Evolutionary conservation across 2,329 filamentous ascomycete genomes (phyloP).

Genomic region (Stagonosporopsis chrysanthemi): DNA sequence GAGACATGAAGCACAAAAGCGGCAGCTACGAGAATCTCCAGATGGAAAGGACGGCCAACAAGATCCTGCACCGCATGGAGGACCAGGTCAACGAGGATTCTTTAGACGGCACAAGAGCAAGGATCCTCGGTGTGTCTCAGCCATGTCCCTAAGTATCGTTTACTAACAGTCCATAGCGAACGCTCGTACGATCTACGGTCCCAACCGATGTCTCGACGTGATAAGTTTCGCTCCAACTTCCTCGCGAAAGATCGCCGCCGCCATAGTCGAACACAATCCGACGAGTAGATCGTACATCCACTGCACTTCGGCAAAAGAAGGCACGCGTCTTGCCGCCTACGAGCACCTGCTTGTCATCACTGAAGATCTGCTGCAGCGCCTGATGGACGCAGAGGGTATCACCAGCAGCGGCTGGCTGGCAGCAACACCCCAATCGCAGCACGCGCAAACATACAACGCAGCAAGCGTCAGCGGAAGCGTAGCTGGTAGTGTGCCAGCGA

Average conservation of each 20-base stretch:
- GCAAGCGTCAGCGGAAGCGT: conserved; percentile 29
- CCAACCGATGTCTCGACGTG: conserved; percentile 46
- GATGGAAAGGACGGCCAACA: conserved; percentile 40
- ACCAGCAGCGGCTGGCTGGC: conserved; percentile 47
- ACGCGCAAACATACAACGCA: conserved; percentile 36
- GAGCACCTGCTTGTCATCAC: conserved; percentile 49
- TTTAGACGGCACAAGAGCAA: conserved; percentile 43
- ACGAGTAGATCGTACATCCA: conserved; percentile 46
- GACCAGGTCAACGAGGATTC: conserved; percentile 45
- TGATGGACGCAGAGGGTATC: conserved; percentile 46
- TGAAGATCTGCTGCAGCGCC: conserved; percentile 43
- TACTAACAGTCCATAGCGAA: conserved; percentile 33
- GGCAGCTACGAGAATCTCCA: conserved; percentile 39
- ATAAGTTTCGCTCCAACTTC: conserved; percentile 46
- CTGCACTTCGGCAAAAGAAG: conserved; percentile 44
- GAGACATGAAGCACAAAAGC: conserved; percentile 46
- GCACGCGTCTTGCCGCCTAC: conserved; percentile 39
- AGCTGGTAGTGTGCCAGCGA: conserved; percentile 27
- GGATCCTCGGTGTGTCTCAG: conserved; percentile 37
- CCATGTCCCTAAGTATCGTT: too few species aligned
- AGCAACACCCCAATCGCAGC: conserved; percentile 42
- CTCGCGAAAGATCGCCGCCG: conserved; percentile 44
- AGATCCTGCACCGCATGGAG: conserved; percentile 46
- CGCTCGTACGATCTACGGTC: conserved; percentile 46
- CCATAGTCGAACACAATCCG: conserved; percentile 49